Base-by-base conservation (phyloP, 179 eudicot species). In the Silene noctiflora region DNA sequence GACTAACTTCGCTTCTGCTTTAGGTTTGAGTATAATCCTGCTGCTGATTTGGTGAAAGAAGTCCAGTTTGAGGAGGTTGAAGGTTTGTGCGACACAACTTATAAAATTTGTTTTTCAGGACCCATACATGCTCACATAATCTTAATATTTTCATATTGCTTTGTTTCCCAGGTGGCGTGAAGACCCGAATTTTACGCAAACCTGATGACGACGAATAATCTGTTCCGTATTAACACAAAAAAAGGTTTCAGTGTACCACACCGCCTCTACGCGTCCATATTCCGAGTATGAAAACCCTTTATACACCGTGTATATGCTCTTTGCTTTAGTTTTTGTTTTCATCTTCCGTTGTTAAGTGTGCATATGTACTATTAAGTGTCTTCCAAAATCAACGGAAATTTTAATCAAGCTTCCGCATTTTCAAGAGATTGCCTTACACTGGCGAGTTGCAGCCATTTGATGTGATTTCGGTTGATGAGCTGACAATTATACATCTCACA, bases 21-120 rank as follows among this genome's bases (percentile, higher is more conserved):
- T 58, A 94, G 98, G 76, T 89, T 94, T 67, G 92, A 88, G 85
- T 94, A 94, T 68, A 80, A 89, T 79, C 94, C 97, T 22, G 88
- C 96, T 81, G 90, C 98, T 76, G 94, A 92, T 76, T 72, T 89
- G 78, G 87, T 83, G 74, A 94, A 94, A 83, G 96, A 90, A 83
- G 88, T 92, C 76, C 86, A 84, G 35, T 90, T 92, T 80, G 97
- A 89, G 83, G 91, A 92, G 88, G 92, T 85, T 48, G 91, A 90
- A 87, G 98, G 98, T 94, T 67, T 9, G 85, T 82, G 13, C 22
- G 9, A 11, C 35, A 61, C 46, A 42, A 44, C 51, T 44, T 44
- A 44, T 44, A 44, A 44, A 44, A 42, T 7, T 42, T 11, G 24
- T 11, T 13, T 72, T 73, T 42, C 69, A 35, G 19, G 22, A 72